These are phyloP conservation scores for Floccularia luteovirens DNA, from an alignment of 768 basidiomycete genomes.

Conservation along the genomic window DNA sequence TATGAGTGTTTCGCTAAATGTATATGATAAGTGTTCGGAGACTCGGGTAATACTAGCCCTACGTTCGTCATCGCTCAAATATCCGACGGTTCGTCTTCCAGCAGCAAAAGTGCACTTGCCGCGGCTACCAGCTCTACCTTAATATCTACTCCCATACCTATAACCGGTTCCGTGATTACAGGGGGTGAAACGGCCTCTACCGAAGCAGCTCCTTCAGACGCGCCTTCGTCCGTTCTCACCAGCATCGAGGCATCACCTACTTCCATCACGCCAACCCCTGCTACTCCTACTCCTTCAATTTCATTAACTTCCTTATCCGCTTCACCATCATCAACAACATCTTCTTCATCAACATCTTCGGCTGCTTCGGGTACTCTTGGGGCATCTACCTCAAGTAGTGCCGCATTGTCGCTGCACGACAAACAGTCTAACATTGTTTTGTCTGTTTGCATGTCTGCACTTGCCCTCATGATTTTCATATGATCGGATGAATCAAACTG, in stretches of 20 bases:
- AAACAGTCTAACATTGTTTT: conserved; percentile 8
- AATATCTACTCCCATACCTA: conserved; percentile 20
- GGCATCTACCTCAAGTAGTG: conserved; percentile 14
- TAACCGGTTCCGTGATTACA: conserved; percentile 22
- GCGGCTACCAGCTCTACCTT: conserved; percentile 12
- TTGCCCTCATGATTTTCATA: conserved; percentile 8
- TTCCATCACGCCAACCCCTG: no score
- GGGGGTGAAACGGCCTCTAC: conserved; percentile 5
- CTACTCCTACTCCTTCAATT: conserved; percentile 4
- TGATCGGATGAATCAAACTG: not conserved
- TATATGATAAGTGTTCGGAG: conserved; percentile 45
- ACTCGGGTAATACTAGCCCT: conserved; percentile 57
- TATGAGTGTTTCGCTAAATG: not conserved
- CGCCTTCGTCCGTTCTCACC: not conserved
- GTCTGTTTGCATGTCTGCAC: conserved; percentile 10
- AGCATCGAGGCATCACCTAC: no score
- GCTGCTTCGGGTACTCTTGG: conserved; percentile 5
- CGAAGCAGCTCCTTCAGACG: not conserved
- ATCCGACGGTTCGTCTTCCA: conserved; percentile 13
- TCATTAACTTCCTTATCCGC: conserved; percentile 8
- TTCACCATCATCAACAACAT: conserved; percentile 4
- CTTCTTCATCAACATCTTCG: conserved; percentile 9
- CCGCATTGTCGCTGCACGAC: conserved; percentile 16
- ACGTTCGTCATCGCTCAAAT: conserved; percentile 45
- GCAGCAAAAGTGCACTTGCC: conserved; percentile 4